Percentiles rank a stretch among this genome's conserved stretches.
These are phyloP conservation scores for Calonectria hongkongensis DNA, from an alignment of 2,329 filamentous ascomycete species.

Conservation along the genomic window DNA sequence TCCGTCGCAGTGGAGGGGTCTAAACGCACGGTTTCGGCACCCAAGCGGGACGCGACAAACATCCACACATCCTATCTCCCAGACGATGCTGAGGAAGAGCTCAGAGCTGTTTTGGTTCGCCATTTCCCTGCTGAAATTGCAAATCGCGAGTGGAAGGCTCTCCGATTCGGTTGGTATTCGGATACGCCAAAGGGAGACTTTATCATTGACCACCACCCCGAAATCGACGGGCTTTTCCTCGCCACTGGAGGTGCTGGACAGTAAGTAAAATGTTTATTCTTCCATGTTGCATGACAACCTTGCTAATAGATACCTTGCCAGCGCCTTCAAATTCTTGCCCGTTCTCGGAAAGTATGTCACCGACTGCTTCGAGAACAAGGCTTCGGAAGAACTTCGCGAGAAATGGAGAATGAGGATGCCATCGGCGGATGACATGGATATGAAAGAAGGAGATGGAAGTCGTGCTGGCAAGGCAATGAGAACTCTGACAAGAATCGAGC, in stretches of 20 bases:
- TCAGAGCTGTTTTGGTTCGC: slow-evolving; percentile 70
- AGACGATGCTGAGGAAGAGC: slow-evolving; percentile 70
- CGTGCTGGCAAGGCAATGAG: slow-evolving; percentile 55
- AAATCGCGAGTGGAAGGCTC: slow-evolving; percentile 69
- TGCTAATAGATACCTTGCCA: slow-evolving; percentile 15
- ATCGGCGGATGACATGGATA: slow-evolving; percentile 17
- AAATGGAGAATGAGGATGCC: slow-evolving; percentile 56
- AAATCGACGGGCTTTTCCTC: slow-evolving; percentile 66
- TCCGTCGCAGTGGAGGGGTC: slow-evolving; percentile 46
- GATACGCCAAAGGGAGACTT: slow-evolving; percentile 79
- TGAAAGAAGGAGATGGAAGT: slow-evolving; percentile 55
- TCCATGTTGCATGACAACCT: too few species aligned
- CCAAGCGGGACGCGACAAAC: slow-evolving; percentile 60
- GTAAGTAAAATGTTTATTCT: slow-evolving; percentile 37
- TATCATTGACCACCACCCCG: slow-evolving; percentile 74
- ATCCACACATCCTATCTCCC: slow-evolving; percentile 66
- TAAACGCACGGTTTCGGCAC: slow-evolving; percentile 55
- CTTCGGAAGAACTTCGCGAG: slow-evolving; percentile 48
- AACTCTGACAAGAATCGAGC: slow-evolving; percentile 51
- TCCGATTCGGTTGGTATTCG: slow-evolving; percentile 78
- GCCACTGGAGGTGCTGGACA: slow-evolving; percentile 63
- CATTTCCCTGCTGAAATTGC: slow-evolving; percentile 71
- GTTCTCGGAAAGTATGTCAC: slow-evolving; percentile 49
- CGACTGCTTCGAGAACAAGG: slow-evolving; percentile 59
- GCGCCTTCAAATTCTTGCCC: slow-evolving; percentile 49